Percentiles rank a stretch among this genome's conserved stretches.
These are phyloP conservation scores for Escallonia rubra DNA, from an alignment of 129 eudicot genomes.

Conservation along the genomic window DNA sequence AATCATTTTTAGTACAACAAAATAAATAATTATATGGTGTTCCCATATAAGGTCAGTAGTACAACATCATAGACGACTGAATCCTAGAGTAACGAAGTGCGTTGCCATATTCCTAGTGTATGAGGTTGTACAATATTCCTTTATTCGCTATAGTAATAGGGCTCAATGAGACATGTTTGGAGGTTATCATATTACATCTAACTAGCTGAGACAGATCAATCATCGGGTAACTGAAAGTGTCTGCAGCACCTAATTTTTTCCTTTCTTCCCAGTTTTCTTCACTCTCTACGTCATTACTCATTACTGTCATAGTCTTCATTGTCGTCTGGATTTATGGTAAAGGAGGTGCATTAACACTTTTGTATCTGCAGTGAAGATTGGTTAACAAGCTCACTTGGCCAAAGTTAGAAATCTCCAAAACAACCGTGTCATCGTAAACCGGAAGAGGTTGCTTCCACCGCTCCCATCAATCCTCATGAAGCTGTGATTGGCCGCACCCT, in stretches of 20 bases:
- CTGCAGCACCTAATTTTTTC: constrained; percentile 70
- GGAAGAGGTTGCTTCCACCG: constrained; percentile 89
- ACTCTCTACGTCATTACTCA: constrained; percentile 30
- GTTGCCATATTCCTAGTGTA: too few species aligned
- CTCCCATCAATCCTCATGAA: constrained; percentile 76
- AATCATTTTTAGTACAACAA: too few species aligned
- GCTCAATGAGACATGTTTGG: too few species aligned
- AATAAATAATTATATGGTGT: too few species aligned
- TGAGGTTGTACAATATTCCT: too few species aligned
- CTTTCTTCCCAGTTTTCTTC: constrained; percentile 49
- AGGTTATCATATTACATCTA: too few species aligned
- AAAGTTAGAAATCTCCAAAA: constrained; percentile 52
- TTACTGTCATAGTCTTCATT: constrained; percentile 29
- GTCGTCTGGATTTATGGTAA: constrained; percentile 40
- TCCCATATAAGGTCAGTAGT: too few species aligned
- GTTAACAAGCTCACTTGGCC: constrained; percentile 65
- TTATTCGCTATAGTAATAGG: too few species aligned
- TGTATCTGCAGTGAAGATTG: constrained; percentile 27
- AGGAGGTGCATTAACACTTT: constrained; percentile 44
- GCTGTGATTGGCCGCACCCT: constrained; percentile 55
- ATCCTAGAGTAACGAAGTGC: too few species aligned
- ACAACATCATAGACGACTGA: too few species aligned
- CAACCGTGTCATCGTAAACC: constrained; percentile 47
- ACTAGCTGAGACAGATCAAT: constrained; percentile 37
- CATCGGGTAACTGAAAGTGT: constrained; percentile 53